These are phyloP conservation scores for Prunus salicina DNA, from an alignment of 306 rosid species.

Conservation along the genomic window DNA sequence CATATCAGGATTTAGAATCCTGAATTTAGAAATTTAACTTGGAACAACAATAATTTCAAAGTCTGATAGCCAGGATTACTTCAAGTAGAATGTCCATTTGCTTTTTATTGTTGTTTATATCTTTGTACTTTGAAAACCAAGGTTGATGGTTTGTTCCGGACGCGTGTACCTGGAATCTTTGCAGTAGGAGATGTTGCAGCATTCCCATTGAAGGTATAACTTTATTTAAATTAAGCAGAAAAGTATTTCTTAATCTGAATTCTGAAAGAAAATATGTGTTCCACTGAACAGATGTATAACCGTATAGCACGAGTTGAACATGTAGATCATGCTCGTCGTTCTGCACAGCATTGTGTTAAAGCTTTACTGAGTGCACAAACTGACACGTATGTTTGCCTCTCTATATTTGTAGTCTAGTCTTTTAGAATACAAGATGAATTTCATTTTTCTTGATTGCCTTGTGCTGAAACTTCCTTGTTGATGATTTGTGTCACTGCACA, in stretches of 20 bases:
- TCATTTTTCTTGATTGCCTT: background rate
- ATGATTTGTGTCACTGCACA: background rate
- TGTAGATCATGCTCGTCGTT: constrained; percentile 96
- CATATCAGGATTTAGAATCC: background rate
- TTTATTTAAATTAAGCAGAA: constrained; percentile 17
- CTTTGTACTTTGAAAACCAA: constrained; percentile 31
- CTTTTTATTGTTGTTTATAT: background rate
- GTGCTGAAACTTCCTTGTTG: constrained; percentile 18
- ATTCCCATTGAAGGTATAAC: constrained; percentile 75
- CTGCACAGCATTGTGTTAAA: constrained; percentile 81
- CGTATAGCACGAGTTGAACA: constrained; percentile 82
- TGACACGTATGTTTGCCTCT: constrained; percentile 43
- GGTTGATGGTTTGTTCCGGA: constrained; percentile 89
- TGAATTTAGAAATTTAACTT: background rate
- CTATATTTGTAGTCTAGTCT: constrained; percentile 14
- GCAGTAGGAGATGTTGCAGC: constrained; percentile 92
- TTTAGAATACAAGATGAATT: background rate
- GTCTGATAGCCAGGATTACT: background rate
- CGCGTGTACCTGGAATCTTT: constrained; percentile 73
- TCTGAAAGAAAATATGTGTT: constrained; percentile 18
- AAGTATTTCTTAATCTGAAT: constrained; percentile 3
- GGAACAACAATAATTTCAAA: background rate
- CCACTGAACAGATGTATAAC: constrained; percentile 63
- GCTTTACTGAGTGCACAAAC: constrained; percentile 76
- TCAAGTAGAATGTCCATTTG: background rate